These are phyloP conservation scores for Acephala macrosclerotiorum DNA, from an alignment of 2,329 filamentous ascomycete species.

Conservation along the genomic window DNA sequence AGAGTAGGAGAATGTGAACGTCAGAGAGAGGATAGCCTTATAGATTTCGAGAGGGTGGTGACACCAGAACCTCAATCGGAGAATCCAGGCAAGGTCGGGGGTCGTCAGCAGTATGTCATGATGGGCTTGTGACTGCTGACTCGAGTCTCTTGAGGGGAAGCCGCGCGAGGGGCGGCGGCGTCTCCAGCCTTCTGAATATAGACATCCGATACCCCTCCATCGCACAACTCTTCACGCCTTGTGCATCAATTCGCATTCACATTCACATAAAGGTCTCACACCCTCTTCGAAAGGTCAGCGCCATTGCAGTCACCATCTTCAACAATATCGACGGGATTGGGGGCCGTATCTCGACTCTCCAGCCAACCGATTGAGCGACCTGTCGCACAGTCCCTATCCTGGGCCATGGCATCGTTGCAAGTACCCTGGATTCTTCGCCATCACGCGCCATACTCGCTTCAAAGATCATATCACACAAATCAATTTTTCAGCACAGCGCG, in stretches of 20 bases:
- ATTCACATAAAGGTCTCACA: slow-evolving; percentile 5
- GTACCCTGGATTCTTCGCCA: slow-evolving; percentile 5
- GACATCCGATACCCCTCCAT: slow-evolving; percentile 9
- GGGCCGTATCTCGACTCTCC: neutral
- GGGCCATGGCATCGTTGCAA: neutral
- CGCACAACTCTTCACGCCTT: neutral
- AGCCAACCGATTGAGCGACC: neutral
- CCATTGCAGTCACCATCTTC: neutral
- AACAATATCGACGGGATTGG: neutral
- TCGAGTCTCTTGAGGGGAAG: neutral
- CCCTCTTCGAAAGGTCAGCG: slow-evolving; percentile 6
- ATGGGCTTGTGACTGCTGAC: slow-evolving; percentile 2
- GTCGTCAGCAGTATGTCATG: slow-evolving; percentile 1
- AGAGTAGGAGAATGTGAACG: neutral
- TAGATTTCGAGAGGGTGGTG: neutral
- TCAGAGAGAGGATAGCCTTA: neutral
- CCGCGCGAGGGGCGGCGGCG: neutral
- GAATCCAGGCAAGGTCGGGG: neutral
- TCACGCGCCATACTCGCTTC: slow-evolving; percentile 23
- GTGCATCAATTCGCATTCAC: neutral
- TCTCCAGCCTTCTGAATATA: neutral
- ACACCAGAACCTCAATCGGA: slow-evolving; percentile 1
- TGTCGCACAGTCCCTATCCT: slow-evolving; percentile 1
- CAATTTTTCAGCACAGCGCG: slow-evolving; percentile 1
- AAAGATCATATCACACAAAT: slow-evolving; percentile 17